Base-by-base conservation (phyloP, 2,329 filamentous ascomycete species). In the Paraphoma chrysanthemicola region DNA sequence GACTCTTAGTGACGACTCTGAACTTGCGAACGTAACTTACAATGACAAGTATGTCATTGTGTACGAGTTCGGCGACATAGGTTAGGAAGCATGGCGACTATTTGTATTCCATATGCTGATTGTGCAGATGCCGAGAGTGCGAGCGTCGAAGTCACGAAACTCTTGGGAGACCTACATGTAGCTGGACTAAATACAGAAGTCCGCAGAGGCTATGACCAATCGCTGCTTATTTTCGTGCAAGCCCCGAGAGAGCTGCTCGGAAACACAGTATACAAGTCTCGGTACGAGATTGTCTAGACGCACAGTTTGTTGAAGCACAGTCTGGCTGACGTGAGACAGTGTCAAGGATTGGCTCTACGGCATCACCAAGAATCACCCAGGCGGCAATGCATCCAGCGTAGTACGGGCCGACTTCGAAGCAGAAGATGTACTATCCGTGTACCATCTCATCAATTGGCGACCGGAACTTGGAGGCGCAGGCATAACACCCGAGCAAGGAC, bases 341-440 rank as follows among this genome's bases (percentile, higher is more conserved):
- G 86, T 95, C 7, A 90, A 92, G 73, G 92, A 96, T 74, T 96
- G 91, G 90, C 83, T 96, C 2, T 89, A 92, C 70, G 91, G 91
- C 30, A 88, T 96, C 52, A 84, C 90, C 31, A 79, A 83, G 36
- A 80, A 85, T 44, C 84, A 86, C n/a, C 84, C 92, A 33, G 79
- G 85, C 42, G 81, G 69, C 9, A 69, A 51, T 6, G 62, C 60
- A 16, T 60, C 63, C 17, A 67, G 56, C 14, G 48, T 68, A 6
- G 66, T 85, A 16, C 85, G 91, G 61, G 88, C 90, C 2, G 82
- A 92, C 48, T 90, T 87, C 28, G 90, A 93, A 66, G 90, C 92
- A 11, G 92, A 96, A 78, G 85, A 91, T 44, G 82, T 95, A 39
- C 85, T 92, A 38, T 84, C 92, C 6, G 86, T 93, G 42, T 92